phyloP scores from a whole-genome alignment of 2,329 filamentous ascomycete species.

The Cladophialophora carrionii region DNA sequence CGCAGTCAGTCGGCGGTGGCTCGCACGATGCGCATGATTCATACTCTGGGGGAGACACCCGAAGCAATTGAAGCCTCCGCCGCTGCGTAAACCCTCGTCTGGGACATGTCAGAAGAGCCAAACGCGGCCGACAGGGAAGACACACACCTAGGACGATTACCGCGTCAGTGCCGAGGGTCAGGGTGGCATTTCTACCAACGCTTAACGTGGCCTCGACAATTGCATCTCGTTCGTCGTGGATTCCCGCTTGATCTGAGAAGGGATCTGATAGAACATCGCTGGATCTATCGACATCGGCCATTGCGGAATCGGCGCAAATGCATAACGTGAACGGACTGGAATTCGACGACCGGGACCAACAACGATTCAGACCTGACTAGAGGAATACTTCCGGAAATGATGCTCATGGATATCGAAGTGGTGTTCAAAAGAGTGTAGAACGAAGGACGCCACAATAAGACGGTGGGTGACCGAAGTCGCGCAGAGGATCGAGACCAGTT shows the following conservation, averaged over 20 bases:
- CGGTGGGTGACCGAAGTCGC: neutral
- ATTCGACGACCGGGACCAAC: neutral
- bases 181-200: conserved; percentile 61
- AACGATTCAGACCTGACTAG: neutral
- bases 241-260: conserved; percentile 28
- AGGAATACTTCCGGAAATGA: conserved; percentile 10
- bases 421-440: neutral
- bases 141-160: conserved; percentile 60
- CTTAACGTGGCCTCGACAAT: conserved; percentile 53
- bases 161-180: conserved; percentile 64
- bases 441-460: neutral
- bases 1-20: conserved; percentile 11
- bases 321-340: conserved; percentile 19
- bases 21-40: conserved; percentile 20
- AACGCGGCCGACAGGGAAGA: neutral
- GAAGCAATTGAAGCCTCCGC: conserved; percentile 56
- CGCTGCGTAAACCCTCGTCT: conserved; percentile 32
- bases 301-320: conserved; percentile 13
- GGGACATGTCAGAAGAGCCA: conserved; percentile 19
- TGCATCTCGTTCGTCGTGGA: conserved; percentile 41
- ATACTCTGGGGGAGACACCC: conserved; percentile 58
- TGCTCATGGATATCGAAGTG: neutral
- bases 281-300: conserved; percentile 20
- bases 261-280: conserved; percentile 19
- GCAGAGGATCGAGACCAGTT: neutral